Evolutionary conservation across 352 stramenopile species (phyloP).

Genomic region (Phytophthora ramorum): DNA sequence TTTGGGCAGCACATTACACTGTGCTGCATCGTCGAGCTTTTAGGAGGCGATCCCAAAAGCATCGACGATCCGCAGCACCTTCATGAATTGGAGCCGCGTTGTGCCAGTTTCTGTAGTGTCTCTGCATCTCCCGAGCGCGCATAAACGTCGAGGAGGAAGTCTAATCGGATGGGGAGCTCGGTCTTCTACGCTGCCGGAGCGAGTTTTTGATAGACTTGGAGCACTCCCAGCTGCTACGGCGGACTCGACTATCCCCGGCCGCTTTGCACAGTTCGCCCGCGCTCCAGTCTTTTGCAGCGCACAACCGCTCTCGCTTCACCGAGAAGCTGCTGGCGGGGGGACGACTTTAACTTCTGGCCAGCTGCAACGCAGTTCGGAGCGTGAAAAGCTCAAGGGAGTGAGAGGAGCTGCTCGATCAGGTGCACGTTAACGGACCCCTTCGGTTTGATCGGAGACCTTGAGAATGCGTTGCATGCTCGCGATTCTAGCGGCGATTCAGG

Average conservation of each 20-base stretch:
- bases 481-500: slow-evolving; percentile 18
- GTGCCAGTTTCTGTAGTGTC: slow-evolving; percentile 9
- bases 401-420: slow-evolving; percentile 9
- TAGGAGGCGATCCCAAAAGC: slow-evolving; percentile 12
- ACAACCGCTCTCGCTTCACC: slow-evolving; percentile 25
- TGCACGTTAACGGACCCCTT: not conserved
- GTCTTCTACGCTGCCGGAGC: slow-evolving; percentile 10
- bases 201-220: slow-evolving; percentile 3
- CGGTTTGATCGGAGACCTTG: slow-evolving; percentile 8
- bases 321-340: slow-evolving; percentile 22
- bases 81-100: not conserved
- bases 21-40: not conserved
- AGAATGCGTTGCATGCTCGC: slow-evolving; percentile 13
- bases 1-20: not conserved
- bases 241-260: slow-evolving; percentile 24
- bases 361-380: not conserved
- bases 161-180: slow-evolving; percentile 25
- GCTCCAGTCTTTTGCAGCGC: slow-evolving; percentile 23
- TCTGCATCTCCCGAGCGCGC: slow-evolving; percentile 4
- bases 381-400: not conserved
- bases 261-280: slow-evolving; percentile 17
- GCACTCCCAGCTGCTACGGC: slow-evolving; percentile 24
- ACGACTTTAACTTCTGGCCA: not conserved
- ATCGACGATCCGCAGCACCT: slow-evolving; percentile 6
- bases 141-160: slow-evolving; percentile 25